Base-by-base conservation (phyloP, 2,329 filamentous ascomycete genomes). In the Pseudogymnoascus sp. region DNA sequence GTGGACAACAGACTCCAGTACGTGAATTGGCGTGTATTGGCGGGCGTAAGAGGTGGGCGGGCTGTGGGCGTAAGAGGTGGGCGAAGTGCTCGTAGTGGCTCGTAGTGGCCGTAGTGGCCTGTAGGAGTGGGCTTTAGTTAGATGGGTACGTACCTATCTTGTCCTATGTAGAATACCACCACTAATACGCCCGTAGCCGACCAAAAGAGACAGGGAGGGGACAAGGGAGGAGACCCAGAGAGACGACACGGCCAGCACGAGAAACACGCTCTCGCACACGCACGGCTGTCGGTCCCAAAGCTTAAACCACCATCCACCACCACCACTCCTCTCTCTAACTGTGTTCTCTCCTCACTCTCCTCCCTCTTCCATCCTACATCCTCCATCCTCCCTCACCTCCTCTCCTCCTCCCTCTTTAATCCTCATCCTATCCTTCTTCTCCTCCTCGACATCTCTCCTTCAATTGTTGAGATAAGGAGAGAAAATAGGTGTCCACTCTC, bases 381-480 rank as follows among this genome's bases (percentile, higher is more conserved):
- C 46, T 56, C 15, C 26, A 31, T 56, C 46, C 26, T 26, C 44
- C 26, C 4, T 15, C 26, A 13, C 65, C 64, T 66, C 61, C 63
- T 40, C 62, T 46, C 53, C 62, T 46, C 42, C 38, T 65, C 42
- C 29, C 63, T 46, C 56, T 33, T 21, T 63, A 11, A 46, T 62
- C 63, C 60, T 60, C 59, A 11, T 62, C 40, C 59, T 61, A 38
- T 38, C 59, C 35, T 17, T 46, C 35, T 38, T 46, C 35, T 61
- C 50, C 50, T 56, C 11, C 50, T 56, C 50, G 29, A 13, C 50
- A 56, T 56, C 50, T 56, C 50, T 56, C 50, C 50, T 56, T 38
- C 35, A 46, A 61, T 38, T 40, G 59, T 15, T 46, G 59, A 61
- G 6, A 26, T 26, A 46, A n/a, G 35, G 59, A 40, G 33, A 46